Evolutionary conservation across 805 yeast genomes (phyloP).

Genomic region (Candida insectalens): DNA sequence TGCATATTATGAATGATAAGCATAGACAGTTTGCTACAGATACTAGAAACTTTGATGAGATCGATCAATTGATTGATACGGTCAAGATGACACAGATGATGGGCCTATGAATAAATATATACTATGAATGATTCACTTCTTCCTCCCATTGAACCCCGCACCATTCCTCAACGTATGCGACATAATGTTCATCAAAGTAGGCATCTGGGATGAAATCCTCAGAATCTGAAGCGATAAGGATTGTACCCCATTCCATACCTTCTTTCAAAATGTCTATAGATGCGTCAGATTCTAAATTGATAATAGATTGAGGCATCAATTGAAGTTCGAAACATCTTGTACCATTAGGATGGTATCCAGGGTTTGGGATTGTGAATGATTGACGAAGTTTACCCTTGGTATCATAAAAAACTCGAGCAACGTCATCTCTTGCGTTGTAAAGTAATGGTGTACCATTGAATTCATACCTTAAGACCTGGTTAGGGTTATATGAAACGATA

Average conservation of each 20-base stretch:
- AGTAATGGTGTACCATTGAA: constrained; percentile 69
- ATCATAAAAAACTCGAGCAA: constrained; percentile 32
- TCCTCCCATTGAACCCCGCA: constrained; percentile 21
- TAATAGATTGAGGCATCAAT: constrained; percentile 86
- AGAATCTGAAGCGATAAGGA: constrained; percentile 56
- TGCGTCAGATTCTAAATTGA: constrained; percentile 56
- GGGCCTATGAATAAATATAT: constrained; percentile 8
- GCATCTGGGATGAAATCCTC: constrained; percentile 10
- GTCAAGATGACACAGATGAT: constrained; percentile 21
- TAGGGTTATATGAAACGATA: constrained; percentile 70
- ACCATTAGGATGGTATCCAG: constrained; percentile 52
- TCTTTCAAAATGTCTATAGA: constrained; percentile 34
- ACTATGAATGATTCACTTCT: constrained; percentile 3
- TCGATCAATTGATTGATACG: constrained; percentile 59
- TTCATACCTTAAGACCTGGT: constrained; percentile 81
- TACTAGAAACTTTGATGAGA: constrained; percentile 60
- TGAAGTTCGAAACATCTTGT: constrained; percentile 72
- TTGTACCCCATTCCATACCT: constrained; percentile 98
- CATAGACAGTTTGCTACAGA: constrained; percentile 75
- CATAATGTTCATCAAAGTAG: constrained; percentile 11
- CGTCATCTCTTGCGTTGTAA: constrained; percentile 54
- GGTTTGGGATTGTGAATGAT: constrained; percentile 38
- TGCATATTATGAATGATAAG: constrained; percentile 57
- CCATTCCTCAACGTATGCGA: constrained; percentile 17
- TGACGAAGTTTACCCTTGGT: constrained; percentile 13